A percentile compares a stretch with the other conserved stretches of the same genome.
These are phyloP conservation scores for Trichophaea hybrida DNA, from an alignment of 2,329 filamentous ascomycete species.

Conservation along the genomic window DNA sequence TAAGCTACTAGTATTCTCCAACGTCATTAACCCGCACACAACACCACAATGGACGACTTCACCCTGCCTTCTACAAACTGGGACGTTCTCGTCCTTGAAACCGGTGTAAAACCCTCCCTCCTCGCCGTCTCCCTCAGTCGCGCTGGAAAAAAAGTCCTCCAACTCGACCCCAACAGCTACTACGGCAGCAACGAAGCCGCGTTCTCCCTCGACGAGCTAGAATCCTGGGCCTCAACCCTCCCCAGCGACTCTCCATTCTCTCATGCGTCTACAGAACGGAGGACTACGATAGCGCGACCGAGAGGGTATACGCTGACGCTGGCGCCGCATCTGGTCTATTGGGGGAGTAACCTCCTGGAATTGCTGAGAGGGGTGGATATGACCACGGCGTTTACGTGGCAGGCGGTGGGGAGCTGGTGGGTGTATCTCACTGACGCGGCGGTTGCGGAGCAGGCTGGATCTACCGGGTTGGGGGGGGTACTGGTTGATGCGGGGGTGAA, in stretches of 20 bases:
- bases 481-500: constrained; percentile 12
- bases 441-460: constrained; percentile 5
- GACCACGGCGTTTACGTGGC: constrained; percentile 21
- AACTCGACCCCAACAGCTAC: constrained; percentile 24
- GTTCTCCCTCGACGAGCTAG: constrained; percentile 21
- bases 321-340: constrained; percentile 21
- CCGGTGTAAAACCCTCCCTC: constrained; percentile 39
- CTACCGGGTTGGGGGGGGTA: not conserved
- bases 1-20: not conserved
- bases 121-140: constrained; percentile 34
- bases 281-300: not conserved
- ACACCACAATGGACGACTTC: not conserved
- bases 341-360: constrained; percentile 13
- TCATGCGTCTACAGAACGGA: not conserved
- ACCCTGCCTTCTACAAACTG: constrained; percentile 36
- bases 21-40: not conserved
- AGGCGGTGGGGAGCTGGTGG: constrained; percentile 24
- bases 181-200: constrained; percentile 23
- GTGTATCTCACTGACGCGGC: constrained; percentile 17
- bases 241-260: not conserved
- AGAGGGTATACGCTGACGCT: constrained; percentile 18
- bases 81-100: constrained; percentile 42
- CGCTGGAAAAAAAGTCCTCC: constrained; percentile 24
- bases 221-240: constrained; percentile 14
- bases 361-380: constrained; percentile 18